Evolutionary conservation across 2,329 filamentous ascomycete genomes (phyloP).

Genomic region (Fusarium siculi): DNA sequence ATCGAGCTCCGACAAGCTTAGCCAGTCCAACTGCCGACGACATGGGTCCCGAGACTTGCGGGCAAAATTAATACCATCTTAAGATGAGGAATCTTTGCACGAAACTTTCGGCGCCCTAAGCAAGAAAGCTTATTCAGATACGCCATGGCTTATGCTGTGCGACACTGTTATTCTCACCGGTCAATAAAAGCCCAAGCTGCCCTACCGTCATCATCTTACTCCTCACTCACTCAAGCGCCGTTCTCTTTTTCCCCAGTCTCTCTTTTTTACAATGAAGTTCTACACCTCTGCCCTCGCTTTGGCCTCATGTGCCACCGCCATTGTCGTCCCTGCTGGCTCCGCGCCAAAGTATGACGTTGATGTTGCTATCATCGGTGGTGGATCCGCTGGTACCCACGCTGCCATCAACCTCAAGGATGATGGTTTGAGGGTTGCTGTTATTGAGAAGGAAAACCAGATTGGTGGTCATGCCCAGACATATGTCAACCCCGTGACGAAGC

Average conservation of each 20-base stretch:
- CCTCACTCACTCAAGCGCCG: neutral
- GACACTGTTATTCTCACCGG: neutral
- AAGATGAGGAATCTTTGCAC: neutral
- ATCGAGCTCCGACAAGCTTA: neutral
- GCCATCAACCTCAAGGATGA: slow-evolving; percentile 20
- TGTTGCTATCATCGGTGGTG: slow-evolving; percentile 27
- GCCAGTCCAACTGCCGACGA: neutral
- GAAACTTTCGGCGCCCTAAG: neutral
- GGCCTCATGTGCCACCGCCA: neutral
- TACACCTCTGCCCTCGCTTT: neutral
- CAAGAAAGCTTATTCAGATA: neutral
- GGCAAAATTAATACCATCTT: neutral
- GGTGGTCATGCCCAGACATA: slow-evolving; percentile 39
- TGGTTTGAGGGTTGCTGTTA: slow-evolving; percentile 21
- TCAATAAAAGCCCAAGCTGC: neutral
- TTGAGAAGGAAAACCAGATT: slow-evolving; percentile 32
- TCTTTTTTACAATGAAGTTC: neutral
- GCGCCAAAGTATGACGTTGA: slow-evolving; percentile 1
- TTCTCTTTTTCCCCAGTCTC: neutral
- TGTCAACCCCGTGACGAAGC: slow-evolving; percentile 9
- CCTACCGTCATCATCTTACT: neutral
- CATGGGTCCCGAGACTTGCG: neutral
- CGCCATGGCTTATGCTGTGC: neutral
- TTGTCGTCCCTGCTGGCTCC: neutral
- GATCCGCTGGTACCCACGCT: slow-evolving; percentile 23